Evolutionary conservation across 2,329 filamentous ascomycete genomes (phyloP), one percentile per base, ranked within the genome.

Genomic region (Pezicula radicicola): DNA sequence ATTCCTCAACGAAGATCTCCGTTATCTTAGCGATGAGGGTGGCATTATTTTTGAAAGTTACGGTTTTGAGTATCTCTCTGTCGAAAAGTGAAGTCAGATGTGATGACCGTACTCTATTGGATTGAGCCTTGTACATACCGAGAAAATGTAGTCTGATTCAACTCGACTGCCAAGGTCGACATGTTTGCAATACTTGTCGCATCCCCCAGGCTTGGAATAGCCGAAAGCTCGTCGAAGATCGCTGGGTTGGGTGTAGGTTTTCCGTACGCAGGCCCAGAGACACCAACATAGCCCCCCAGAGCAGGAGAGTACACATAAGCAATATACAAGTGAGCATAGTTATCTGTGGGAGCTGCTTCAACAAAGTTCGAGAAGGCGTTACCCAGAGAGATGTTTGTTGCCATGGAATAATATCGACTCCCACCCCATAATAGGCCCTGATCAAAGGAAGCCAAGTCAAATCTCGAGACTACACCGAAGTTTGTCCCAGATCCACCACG

Each of bases 381-480:
- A 12, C 46, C 48, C 8, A 60, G 44, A 5, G 51, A 51, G 2
- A 19, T 28, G 35, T 57, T 57, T 16, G 51, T 55, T 3, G 28
- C 37, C 5, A 51, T 40, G 3, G 40, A 27, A 39, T 59, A 58
- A 9, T 46, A 44, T 30, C 39, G 51, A 27, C 42, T 50, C 15
- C 61, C 61, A n/a, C 52, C 57, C 56, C 56, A 60, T 10, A 63
- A 37, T 3, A 41, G 16, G 3, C 56, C 55, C 52, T 59, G 57
- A 16, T 54, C 44, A 39, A 58, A 70, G 0, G 72, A 72, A 53
- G 71, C 66, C 7, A 80, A 62, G 15, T 73, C 64, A 57, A 76
- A 79, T 6, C 67, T 67, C 5, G 76, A 75, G 8, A 63, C 56
- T 21, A 63, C 52, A 6, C 61, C 61, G 37, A 63, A 61, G 19